Evolutionary conservation across 768 basidiomycete species (phyloP).

Genomic region (Russula ochroleuca): DNA sequence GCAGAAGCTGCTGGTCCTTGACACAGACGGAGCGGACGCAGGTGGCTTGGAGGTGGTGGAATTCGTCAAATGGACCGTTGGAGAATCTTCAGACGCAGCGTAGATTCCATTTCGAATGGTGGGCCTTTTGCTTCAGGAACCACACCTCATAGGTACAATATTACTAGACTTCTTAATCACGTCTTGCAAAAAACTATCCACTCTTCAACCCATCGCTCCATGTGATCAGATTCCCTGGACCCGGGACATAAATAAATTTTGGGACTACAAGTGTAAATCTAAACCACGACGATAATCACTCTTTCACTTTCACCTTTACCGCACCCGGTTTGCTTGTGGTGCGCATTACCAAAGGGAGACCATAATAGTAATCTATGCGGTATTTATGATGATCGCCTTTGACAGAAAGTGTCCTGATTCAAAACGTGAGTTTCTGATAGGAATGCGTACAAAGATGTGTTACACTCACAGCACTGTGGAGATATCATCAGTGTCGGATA

Average conservation of each 20-base stretch:
- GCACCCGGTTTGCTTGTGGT: constrained; percentile 2
- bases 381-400: constrained; percentile 56
- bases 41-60: constrained; percentile 38
- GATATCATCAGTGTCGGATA: not conserved
- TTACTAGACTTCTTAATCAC: not conserved
- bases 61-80: constrained; percentile 25
- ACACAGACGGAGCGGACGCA: constrained; percentile 17
- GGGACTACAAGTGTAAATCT: not conserved
- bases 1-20: constrained; percentile 17
- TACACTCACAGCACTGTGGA: constrained; percentile 31
- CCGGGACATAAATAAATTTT: not conserved
- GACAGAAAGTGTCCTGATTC: constrained; percentile 49
- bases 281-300: not conserved
- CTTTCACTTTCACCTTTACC: not conserved
- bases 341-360: constrained; percentile 41
- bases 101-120: not conserved
- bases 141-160: not conserved
- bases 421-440: not conserved
- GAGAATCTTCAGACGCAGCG: constrained; percentile 3
- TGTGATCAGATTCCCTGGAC: not conserved
- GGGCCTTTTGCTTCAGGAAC: not conserved
- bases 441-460: not conserved
- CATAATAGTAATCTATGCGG: constrained; percentile 39
- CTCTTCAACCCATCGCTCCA: not conserved
- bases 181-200: not conserved